Evolutionary conservation across 768 basidiomycete species (phyloP).

Genomic region (Leccinum imitatum): DNA sequence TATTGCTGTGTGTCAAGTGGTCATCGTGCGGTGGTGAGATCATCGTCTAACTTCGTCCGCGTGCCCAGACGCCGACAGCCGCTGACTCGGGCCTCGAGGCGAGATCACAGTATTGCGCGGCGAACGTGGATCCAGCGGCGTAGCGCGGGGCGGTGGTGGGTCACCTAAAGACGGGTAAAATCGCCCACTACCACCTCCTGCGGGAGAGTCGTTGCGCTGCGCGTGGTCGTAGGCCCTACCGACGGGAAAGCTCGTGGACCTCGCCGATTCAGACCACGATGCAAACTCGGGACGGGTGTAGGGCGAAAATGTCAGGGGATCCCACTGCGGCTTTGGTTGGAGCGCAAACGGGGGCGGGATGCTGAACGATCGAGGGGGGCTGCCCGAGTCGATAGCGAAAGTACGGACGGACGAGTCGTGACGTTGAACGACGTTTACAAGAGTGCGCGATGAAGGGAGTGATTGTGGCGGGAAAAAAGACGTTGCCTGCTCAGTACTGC

Average conservation of each 20-base stretch:
- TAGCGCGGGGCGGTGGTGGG: conserved; percentile 6
- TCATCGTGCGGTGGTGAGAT: conserved; percentile 3
- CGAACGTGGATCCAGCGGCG: conserved; percentile 14
- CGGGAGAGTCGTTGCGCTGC: conserved; percentile 8
- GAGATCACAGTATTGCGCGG: conserved; percentile 18
- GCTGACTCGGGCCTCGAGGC: conserved; percentile 18
- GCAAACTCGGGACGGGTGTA: conserved; percentile 38
- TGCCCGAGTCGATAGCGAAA: conserved; percentile 15
- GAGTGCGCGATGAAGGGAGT: conserved; percentile 20
- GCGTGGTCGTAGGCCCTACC: conserved; percentile 17
- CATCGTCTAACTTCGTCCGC: conserved; percentile 15
- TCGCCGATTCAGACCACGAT: conserved; percentile 33
- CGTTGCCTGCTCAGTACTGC: conserved; percentile 16
- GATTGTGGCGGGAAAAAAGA: conserved; percentile 35
- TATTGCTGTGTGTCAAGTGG: background rate
- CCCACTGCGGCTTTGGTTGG: conserved; percentile 69
- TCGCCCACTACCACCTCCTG: conserved; percentile 6
- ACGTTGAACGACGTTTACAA: conserved; percentile 15
- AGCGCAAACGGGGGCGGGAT: conserved; percentile 62
- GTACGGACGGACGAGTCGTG: conserved; percentile 24
- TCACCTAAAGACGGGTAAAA: conserved; percentile 17
- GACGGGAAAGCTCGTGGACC: conserved; percentile 20
- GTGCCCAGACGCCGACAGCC: conserved; percentile 16
- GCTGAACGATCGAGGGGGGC: conserved; percentile 10
- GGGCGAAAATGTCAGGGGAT: conserved; percentile 41